These are phyloP conservation scores for Elaeis oleifera DNA, from an alignment of 202 grass and related monocot genomes.

Conservation along the genomic window DNA sequence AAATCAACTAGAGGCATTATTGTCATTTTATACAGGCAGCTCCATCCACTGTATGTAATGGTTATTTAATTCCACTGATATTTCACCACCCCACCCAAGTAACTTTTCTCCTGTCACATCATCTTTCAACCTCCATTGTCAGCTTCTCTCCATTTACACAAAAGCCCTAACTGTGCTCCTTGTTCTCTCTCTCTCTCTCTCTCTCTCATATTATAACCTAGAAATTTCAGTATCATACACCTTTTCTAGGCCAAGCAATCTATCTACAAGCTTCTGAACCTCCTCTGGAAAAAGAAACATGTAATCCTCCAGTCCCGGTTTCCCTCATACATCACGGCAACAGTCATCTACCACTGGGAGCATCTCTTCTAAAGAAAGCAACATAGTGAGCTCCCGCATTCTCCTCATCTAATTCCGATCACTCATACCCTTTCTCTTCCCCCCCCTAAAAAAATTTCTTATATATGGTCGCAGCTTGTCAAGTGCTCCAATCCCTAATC, in stretches of 20 bases:
- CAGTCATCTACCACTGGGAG: slow-evolving; percentile 12
- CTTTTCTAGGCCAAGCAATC: slow-evolving; percentile 8
- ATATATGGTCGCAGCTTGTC: too few relatives aligned
- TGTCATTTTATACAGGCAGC: too few relatives aligned
- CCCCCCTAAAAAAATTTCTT: too few relatives aligned
- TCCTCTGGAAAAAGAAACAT: slow-evolving; percentile 4
- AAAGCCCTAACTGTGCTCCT: slow-evolving; percentile 7
- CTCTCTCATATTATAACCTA: slow-evolving; percentile 5
- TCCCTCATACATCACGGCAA: background rate
- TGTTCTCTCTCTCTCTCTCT: slow-evolving; percentile 19
- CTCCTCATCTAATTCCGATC: too few relatives aligned
- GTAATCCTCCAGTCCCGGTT: slow-evolving; percentile 9
- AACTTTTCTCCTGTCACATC: slow-evolving; percentile 57
- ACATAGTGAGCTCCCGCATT: background rate
- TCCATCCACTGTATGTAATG: too few relatives aligned
- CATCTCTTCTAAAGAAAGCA: background rate
- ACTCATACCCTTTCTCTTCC: too few relatives aligned
- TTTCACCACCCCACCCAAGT: slow-evolving; percentile 25
- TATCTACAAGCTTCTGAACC: slow-evolving; percentile 3
- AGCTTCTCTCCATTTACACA: slow-evolving; percentile 27
- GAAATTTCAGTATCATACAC: background rate
- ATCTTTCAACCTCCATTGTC: slow-evolving; percentile 52
- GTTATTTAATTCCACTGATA: slow-evolving; percentile 11
- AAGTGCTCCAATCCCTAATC: too few relatives aligned
- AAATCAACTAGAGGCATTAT: too few relatives aligned